A percentile compares a stretch with the other conserved stretches of the same genome.
These are phyloP conservation scores for Schizosaccharomyces osmophilus DNA, from an alignment of 805 yeast genomes.

Conservation along the genomic window DNA sequence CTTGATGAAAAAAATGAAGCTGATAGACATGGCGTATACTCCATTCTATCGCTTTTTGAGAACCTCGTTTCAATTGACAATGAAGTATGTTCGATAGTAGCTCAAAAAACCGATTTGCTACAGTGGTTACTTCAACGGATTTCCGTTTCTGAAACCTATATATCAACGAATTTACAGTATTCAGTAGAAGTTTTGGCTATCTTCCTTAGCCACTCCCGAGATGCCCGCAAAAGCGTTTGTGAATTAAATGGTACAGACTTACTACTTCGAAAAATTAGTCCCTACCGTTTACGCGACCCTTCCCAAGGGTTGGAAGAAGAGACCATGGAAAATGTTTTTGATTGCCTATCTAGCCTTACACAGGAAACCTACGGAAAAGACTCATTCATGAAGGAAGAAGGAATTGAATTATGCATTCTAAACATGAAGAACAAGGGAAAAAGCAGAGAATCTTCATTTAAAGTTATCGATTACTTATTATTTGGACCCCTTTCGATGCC, in stretches of 20 bases:
- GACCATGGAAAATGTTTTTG: slow-evolving; percentile 8
- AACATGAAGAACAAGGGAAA: slow-evolving; percentile 6
- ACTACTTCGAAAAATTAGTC: slow-evolving; percentile 6
- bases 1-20: slow-evolving; percentile 6
- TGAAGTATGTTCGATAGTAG: not conserved
- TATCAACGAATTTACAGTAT: slow-evolving; percentile 8
- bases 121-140: slow-evolving; percentile 8
- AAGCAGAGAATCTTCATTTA: slow-evolving; percentile 6
- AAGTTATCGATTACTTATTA: slow-evolving; percentile 7
- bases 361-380: slow-evolving; percentile 7
- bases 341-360: slow-evolving; percentile 6
- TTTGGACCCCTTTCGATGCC: slow-evolving; percentile 6
- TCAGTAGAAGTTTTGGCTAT: slow-evolving; percentile 10
- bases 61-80: slow-evolving; percentile 4
- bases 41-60: slow-evolving; percentile 7
- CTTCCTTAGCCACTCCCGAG: slow-evolving; percentile 6
- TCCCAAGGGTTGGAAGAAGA: slow-evolving; percentile 7
- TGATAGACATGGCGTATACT: slow-evolving; percentile 8
- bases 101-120: slow-evolving; percentile 6
- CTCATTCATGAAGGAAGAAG: slow-evolving; percentile 8
- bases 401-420: slow-evolving; percentile 8
- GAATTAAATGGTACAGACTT: slow-evolving; percentile 7
- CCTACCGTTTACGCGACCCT: slow-evolving; percentile 6
- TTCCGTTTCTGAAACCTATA: slow-evolving; percentile 6
- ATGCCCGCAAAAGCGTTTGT: slow-evolving; percentile 1